Base-by-base conservation (phyloP, 345 rosid genomes). In the Corchorus capsularis region DNA sequence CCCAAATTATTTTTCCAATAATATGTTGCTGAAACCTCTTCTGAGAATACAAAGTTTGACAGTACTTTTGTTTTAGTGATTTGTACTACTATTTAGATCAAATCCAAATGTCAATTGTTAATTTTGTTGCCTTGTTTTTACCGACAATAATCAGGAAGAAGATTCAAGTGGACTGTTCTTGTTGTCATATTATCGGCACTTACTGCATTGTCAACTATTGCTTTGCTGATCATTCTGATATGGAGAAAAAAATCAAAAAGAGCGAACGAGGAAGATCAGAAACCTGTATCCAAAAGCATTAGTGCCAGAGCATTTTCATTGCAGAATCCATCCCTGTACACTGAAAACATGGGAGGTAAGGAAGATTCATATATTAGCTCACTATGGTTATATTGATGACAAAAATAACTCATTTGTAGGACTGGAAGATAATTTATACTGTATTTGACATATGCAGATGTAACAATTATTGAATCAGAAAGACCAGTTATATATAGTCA, bases 291-390 rank as follows among this genome's bases (percentile, higher is more conserved):
- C 75, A 86, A 74, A 77, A 76, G 61, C 83, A 35, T 78, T 61
- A 84, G 83, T 56, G 45, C 79, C 13, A 80, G 79, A 75, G 77
- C 79, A 46, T 61, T 32, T 57, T 86, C 90, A 53, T 54, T 79
- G 68, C 85, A 75, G 63, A 56, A 6, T 53, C 84, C 75, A 59
- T 67, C 75, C 64, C 64, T 57, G 6, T 32, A 56, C 47, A 76
- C 64, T 60, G 91, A 83, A 55, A 82, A 63, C 60, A 83, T 61
- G 39, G 82, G 82, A 85, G 92, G 94, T 89, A 16, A 83, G 85
- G 16, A 53, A n/a, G 71, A 52, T 9, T 45, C 43, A 32, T 16
- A 15, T 17, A 74, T 37, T 53, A 41, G 4, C 45, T 19, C 12
- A 56, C 2, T 22, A 41, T 52, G 45, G 43, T 41, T 61, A 1